Evolutionary conservation across 129 eudicot species (phyloP), one percentile per base, ranked within the genome.

Genomic region (Gnaphalium uliginosum): DNA sequence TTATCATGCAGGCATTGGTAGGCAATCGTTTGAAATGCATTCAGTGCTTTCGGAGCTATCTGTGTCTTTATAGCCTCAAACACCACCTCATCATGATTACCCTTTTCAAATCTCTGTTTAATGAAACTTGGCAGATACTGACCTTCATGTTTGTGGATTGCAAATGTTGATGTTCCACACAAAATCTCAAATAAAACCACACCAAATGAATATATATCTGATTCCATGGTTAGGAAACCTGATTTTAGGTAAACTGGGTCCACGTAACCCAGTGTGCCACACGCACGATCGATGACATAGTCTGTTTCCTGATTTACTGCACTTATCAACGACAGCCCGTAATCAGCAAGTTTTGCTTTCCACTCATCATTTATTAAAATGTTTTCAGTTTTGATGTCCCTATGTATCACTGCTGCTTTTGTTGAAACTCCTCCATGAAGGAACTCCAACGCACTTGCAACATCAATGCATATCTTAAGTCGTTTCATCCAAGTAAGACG

Each of bases 111-210:
- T 18, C 24, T 18, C 23, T 53, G 60, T 53, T 53, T 53, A 53
- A 53, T 22, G 22, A 56, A 18, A 56, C 62, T 56, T 0, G 22
- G 26, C 4, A 56, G 62, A 19, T 0, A 56, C 26, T 56, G 26
- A 56, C 25, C 62, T 56, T 43, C 62, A 5, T 22, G 4, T 56
- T 56, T 15, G 24, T 1, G 2, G 62, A 6, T 0, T 0, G 0
- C 0, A 56, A 18, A 56, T 15, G 62, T 56, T 56, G 22, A 15
- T 15, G 11, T 56, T n/a, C 62, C 62, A 56, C 11, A 56, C 11
- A 54, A 18, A n/a, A 59, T 59, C 66, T 59, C 66, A 59, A 59
- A 59, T 23, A 59, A 59, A 23, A 59, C 66, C 32, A 59, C 66
- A 23, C 66, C 33, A 59, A 59, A 21, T 0, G 66, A 59, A 59